Conservation (phyloP, 148 eudicot genomes). For the Tetragonia tetragonoides region DNA sequence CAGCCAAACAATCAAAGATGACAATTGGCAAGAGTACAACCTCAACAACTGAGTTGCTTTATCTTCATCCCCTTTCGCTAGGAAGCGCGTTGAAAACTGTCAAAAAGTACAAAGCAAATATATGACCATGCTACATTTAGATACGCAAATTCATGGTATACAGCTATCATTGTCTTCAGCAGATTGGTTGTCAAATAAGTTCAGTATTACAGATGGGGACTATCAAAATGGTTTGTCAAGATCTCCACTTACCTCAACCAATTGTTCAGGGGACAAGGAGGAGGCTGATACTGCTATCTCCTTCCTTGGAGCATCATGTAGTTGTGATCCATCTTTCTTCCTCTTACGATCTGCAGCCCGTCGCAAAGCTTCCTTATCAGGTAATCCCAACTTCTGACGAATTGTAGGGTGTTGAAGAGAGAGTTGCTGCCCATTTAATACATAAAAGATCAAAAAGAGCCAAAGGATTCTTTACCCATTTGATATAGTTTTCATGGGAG, state of each 20-base stretch:
- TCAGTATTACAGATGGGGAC: not conserved
- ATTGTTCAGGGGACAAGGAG: slow-evolving; percentile 50
- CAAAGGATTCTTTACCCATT: not conserved
- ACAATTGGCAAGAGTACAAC: slow-evolving; percentile 31
- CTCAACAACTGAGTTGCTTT: slow-evolving; percentile 56
- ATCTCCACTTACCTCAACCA: slow-evolving; percentile 60
- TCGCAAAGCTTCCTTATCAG: slow-evolving; percentile 25
- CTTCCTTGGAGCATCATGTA: slow-evolving; percentile 28
- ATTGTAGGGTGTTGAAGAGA: slow-evolving; percentile 52
- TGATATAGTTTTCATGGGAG: too few relatives aligned
- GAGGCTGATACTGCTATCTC: slow-evolving; percentile 33
- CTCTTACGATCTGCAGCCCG: slow-evolving; percentile 28
- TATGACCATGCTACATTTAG: not conserved
- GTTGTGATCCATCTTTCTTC: slow-evolving; percentile 22
- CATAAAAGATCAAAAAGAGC: slow-evolving; percentile 3
- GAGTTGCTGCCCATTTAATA: slow-evolving; percentile 52
- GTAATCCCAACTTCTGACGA: slow-evolving; percentile 63
- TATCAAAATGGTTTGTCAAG: slow-evolving; percentile 22
- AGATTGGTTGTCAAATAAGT: not conserved
- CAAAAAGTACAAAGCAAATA: slow-evolving; percentile 9
- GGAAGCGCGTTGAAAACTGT: slow-evolving; percentile 57
- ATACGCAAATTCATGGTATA: not conserved
- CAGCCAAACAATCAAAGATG: slow-evolving; percentile 5
- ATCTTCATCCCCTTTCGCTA: slow-evolving; percentile 50
- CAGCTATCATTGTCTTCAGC: not conserved